Base-by-base conservation (phyloP, 768 basidiomycete species). In the Peribolospora kevripleyi region DNA sequence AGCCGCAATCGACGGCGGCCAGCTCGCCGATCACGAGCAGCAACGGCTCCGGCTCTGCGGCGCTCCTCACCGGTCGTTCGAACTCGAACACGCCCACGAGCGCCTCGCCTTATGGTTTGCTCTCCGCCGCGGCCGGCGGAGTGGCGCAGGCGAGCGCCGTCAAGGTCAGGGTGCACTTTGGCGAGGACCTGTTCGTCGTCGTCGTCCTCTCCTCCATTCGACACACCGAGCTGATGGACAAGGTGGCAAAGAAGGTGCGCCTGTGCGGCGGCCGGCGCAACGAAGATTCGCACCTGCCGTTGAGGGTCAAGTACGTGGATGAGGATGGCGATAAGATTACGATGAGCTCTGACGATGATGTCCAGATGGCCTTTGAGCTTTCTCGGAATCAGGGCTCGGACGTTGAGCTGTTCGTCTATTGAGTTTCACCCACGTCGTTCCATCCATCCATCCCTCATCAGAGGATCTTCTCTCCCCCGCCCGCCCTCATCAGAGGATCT, bases 161-260 rank as follows among this genome's bases (percentile, higher is more conserved):
- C 47, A 85, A 88, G 65, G 79, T 95, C 65, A 91, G 91, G 69
- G 86, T 95, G 53, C 83, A 84, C 67, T 95, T 82, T 71, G 79
- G 85, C 63, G 84, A 90, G 62, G 88, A 93, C 65, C 82, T 93
- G 49, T 97, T 95, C 65, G 82, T 91, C 59, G 84, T 95, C 56
- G 82, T 86, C 68, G 85, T 91, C 37, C 75, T 83, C 47, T 75
- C 80, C 58, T 68, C 72, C 58, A 84, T 84, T 42, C 78, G 82
- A 65, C 90, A 81, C 67, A 72, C 70, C 53, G 83, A 87, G 48
- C 73, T 97, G 53, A 81, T 90, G 53, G 82, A 87, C 67, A 82
- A 80, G 65, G 85, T 97, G 2, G 80, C 82, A 42, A 79, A 79
- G 70, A 97, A 95, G 76, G 90, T 95, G 61, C 76, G 85, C 40